Conservation (phyloP, 371 early-diverging fungal species). For the Mortierella polycephala region DNA sequence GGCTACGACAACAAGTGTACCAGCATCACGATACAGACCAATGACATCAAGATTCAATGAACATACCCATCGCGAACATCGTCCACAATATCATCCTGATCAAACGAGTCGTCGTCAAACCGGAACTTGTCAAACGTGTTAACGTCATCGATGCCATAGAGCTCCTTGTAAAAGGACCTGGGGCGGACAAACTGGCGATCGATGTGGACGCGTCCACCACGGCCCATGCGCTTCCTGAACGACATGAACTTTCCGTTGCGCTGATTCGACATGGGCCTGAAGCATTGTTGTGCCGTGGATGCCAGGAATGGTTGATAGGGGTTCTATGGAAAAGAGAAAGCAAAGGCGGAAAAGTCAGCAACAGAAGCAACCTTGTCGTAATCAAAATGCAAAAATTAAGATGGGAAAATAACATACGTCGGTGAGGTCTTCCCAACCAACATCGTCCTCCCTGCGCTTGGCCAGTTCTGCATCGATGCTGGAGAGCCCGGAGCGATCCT, state of each 20-base stretch:
- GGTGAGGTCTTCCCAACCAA: conserved; percentile 67
- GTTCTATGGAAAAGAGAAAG: conserved; percentile 39
- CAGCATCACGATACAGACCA: too few species aligned
- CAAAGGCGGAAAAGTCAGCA: too few species aligned
- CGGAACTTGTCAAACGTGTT: conserved; percentile 52
- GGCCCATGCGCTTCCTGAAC: conserved; percentile 67
- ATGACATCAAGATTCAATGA: conserved; percentile 1
- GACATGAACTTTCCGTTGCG: conserved; percentile 38
- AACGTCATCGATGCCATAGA: conserved; percentile 35
- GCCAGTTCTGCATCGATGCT: conserved; percentile 64
- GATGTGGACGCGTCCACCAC: conserved; percentile 70
- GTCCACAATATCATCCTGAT: conserved; percentile 61
- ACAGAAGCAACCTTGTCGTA: not conserved
- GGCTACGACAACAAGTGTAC: too few species aligned
- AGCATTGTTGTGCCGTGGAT: conserved; percentile 48
- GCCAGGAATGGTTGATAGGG: conserved; percentile 63
- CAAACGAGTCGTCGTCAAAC: conserved; percentile 64
- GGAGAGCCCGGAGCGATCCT: conserved; percentile 38
- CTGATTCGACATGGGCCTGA: conserved; percentile 51
- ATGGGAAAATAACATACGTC: conserved; percentile 54
- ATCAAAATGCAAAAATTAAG: not conserved
- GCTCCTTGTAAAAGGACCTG: conserved; percentile 35
- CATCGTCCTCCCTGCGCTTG: conserved; percentile 62
- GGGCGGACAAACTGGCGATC: conserved; percentile 58
- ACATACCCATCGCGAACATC: conserved; percentile 58